These are phyloP conservation scores for Diaporthe citri DNA, from an alignment of 2,329 filamentous ascomycete genomes.

Conservation along the genomic window DNA sequence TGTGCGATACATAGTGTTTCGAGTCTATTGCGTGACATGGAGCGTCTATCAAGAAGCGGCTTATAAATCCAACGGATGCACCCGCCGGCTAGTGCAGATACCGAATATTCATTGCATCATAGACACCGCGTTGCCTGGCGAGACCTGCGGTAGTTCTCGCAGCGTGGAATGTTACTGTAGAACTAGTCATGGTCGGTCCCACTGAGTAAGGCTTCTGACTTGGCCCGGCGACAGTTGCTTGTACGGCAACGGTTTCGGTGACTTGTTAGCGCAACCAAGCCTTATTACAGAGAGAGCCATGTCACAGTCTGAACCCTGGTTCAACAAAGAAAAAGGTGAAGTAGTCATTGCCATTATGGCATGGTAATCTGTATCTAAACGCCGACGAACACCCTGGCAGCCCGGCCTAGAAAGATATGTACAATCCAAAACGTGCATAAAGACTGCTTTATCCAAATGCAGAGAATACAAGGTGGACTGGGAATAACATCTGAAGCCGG, in stretches of 20 bases:
- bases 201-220: background rate
- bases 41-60: background rate
- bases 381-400: background rate
- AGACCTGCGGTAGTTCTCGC: background rate
- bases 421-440: background rate
- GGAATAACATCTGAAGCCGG: background rate
- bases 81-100: background rate
- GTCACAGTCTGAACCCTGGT: too few relatives aligned
- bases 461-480: background rate
- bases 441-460: background rate
- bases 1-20: background rate
- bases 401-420: background rate
- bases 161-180: background rate
- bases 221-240: background rate
- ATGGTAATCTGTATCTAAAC: background rate
- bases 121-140: background rate
- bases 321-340: background rate
- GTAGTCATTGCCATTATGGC: background rate
- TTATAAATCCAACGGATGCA: background rate
- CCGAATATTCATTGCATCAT: constrained; percentile 5
- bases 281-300: too few relatives aligned
- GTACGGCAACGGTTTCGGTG: too few relatives aligned
- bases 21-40: background rate
- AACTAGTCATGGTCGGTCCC: background rate
- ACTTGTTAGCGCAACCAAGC: too few relatives aligned